Evolutionary conservation across 176 grass and related monocot genomes (phyloP), one percentile per base, ranked within the genome.

Genomic region (Rhynchospora breviuscula): DNA sequence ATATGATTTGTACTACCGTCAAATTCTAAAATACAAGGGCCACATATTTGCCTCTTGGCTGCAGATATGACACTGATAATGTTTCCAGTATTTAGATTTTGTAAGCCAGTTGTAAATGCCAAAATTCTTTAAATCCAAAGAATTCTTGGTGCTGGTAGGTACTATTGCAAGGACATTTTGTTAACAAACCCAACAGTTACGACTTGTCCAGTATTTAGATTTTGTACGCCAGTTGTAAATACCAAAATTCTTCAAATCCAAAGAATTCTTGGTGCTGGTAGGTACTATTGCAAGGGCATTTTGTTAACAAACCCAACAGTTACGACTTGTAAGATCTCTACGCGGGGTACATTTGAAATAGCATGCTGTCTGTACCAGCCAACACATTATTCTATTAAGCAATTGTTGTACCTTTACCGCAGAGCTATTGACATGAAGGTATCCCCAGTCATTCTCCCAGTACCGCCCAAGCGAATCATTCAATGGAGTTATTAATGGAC

Each of bases 391-490:
- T 53, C 12, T 31, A 56, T 5, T 44, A 46, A 22, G 8, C 45
- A 67, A 51, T 67, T 26, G 19, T 5, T 7, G 25, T 63, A 79
- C 88, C 59, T 86, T 89, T 45, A 86, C 79, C 1, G 88, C 88
- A 25, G 88, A 89, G 69, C 62, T 86, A 82, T 86, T 89, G 19
- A 86, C 79, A 56, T 89, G 18, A 43, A 98, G 82, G 66, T 77
- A 91, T 14, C 67, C 79, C 33, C 56, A 77, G 64, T 98, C 95
- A 14, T 71, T 83, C 40, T 69, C 73, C 95, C 95, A 98, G 78
- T 84, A 88, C 52, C 95, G 85, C 46, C 75, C 87, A 14, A 98
- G 95, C 0, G 92, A 91, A 84, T 98, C 95, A n/a, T 98, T 98
- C 18, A 84, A 87, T 68, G 88, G 56, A 14, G 84, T 95, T 67